Evolutionary conservation across 495 filamentous ascomycete genomes (phyloP).

Genomic region (Rhizodiscina lignyota): DNA sequence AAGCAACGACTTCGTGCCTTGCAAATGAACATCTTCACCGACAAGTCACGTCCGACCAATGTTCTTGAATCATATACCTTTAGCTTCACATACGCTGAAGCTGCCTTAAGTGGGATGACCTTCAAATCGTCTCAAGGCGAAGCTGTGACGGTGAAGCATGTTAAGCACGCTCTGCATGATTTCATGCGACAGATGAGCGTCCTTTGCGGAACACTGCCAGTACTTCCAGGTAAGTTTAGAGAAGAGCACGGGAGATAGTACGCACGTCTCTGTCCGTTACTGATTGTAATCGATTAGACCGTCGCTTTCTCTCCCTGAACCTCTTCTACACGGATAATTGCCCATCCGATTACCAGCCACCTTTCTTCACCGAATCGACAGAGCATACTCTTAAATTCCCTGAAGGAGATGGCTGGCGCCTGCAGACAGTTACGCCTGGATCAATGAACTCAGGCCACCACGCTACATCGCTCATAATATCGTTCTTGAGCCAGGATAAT

Average conservation of each 20-base stretch:
- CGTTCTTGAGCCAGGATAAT: too few relatives aligned
- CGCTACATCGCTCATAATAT: constrained; percentile 10
- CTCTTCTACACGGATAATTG: constrained; percentile 30
- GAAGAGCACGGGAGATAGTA: too few relatives aligned
- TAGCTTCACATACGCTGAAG: constrained; percentile 27
- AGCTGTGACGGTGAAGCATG: constrained; percentile 21
- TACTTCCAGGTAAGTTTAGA: constrained; percentile 24
- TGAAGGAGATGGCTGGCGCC: constrained; percentile 21
- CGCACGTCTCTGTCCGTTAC: background rate
- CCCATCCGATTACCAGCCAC: constrained; percentile 23
- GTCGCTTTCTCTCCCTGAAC: constrained; percentile 24
- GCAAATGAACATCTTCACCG: constrained; percentile 28
- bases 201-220: constrained; percentile 23
- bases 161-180: constrained; percentile 20
- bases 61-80: constrained; percentile 35
- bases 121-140: constrained; percentile 20
- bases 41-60: constrained; percentile 20
- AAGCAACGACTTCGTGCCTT: constrained; percentile 24
- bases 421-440: constrained; percentile 15
- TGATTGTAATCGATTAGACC: constrained; percentile 1
- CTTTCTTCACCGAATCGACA: constrained; percentile 20
- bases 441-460: constrained; percentile 23
- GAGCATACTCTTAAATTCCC: constrained; percentile 23
- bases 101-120: constrained; percentile 10
- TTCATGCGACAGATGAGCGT: constrained; percentile 24